Evolutionary conservation across 2,329 filamentous ascomycete genomes (phyloP).

Genomic region (Fusarium goolgardi): DNA sequence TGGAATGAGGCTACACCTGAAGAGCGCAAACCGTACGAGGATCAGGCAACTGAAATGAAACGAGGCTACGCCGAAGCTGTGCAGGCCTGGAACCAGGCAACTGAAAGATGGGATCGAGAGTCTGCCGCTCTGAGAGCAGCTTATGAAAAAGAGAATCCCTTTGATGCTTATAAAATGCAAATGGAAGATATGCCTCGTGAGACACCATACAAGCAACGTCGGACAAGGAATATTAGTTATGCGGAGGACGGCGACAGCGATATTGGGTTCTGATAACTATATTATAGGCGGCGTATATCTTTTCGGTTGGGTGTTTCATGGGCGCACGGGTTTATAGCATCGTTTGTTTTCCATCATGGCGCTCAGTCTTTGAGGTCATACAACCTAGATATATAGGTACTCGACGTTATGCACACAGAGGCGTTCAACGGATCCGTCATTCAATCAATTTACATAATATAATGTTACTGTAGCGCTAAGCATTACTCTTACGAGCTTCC

Average conservation of each 20-base stretch:
- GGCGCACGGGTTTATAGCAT: conserved; percentile 15
- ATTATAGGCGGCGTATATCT: conserved; percentile 18
- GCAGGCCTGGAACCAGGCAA: conserved; percentile 69
- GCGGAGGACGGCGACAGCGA: conserved; percentile 51
- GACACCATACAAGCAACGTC: conserved; percentile 50
- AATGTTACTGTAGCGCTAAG: background rate
- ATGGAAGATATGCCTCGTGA: conserved; percentile 41
- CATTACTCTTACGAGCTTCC: conserved; percentile 2
- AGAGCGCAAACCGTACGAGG: conserved; percentile 80
- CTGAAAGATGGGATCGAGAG: conserved; percentile 77
- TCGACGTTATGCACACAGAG: conserved; percentile 31
- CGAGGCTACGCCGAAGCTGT: conserved; percentile 69
- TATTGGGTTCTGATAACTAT: conserved; percentile 35
- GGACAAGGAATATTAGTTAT: conserved; percentile 54
- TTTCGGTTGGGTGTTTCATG: conserved; percentile 19
- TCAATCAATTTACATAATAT: conserved; percentile 11
- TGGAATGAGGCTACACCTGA: conserved; percentile 83
- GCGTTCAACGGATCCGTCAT: background rate
- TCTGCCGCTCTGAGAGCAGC: conserved; percentile 65
- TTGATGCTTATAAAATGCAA: conserved; percentile 39
- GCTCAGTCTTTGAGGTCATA: background rate
- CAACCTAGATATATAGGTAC: conserved; percentile 7
- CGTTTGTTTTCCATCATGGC: conserved; percentile 1
- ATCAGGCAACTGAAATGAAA: conserved; percentile 78
- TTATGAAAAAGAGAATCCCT: conserved; percentile 66